Evolutionary conservation across 305 asterid species (phyloP).

Genomic region (Solanum hybrid): DNA sequence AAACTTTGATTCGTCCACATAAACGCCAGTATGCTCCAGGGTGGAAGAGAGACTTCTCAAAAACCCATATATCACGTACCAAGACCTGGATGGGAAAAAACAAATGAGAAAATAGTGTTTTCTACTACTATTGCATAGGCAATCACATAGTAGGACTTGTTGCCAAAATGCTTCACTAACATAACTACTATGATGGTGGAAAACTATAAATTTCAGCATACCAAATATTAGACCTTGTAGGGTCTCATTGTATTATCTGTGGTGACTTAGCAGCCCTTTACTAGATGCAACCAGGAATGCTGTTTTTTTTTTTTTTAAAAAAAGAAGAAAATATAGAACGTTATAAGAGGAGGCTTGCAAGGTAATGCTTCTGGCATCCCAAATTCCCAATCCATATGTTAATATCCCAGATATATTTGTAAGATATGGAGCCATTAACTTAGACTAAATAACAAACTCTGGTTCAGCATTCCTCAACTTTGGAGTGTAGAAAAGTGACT

Average conservation of each 20-base stretch:
- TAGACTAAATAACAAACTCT: background rate
- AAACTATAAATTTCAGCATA: background rate
- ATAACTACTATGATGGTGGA: background rate
- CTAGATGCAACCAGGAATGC: background rate
- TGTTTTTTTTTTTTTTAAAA: too few species aligned
- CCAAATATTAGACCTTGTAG: background rate
- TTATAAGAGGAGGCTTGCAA: background rate
- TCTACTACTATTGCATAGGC: background rate
- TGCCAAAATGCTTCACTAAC: conserved; percentile 1
- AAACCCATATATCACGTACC: conserved; percentile 92
- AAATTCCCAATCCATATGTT: background rate
- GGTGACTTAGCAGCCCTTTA: background rate
- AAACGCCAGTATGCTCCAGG: conserved; percentile 83
- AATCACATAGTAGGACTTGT: background rate
- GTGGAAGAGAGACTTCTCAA: conserved; percentile 85
- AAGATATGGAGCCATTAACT: background rate
- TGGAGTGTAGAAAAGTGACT: background rate
- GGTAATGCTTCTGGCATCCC: background rate
- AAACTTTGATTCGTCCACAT: conserved; percentile 78
- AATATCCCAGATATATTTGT: background rate
- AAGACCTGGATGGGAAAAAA: conserved; percentile 38
- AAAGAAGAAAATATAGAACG: background rate
- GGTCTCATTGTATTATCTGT: background rate
- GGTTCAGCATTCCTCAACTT: background rate
- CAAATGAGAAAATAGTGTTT: background rate